A percentile compares a stretch with the other conserved stretches of the same genome.
These are phyloP conservation scores for Paramecium tetraurelia DNA, from an alignment of 73 alveolate genomes.

Conservation along the genomic window DNA sequence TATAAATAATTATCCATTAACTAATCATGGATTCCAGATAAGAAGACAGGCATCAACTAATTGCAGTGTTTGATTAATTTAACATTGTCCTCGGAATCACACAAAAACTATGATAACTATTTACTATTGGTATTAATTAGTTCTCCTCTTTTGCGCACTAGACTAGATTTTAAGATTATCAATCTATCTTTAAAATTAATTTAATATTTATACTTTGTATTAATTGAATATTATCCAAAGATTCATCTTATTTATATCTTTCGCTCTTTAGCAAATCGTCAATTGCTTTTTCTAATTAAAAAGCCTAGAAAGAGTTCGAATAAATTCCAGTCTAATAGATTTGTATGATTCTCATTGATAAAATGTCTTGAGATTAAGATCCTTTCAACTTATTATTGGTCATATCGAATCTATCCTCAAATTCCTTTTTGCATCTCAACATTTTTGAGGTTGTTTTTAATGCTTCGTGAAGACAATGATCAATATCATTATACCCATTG, in stretches of 20 bases:
- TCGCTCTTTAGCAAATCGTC: constrained; percentile 5
- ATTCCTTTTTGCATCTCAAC: not conserved
- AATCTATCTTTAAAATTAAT: not conserved
- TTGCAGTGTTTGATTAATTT: not conserved
- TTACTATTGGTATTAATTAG: not conserved
- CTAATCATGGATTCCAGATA: not conserved
- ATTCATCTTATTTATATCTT: constrained; percentile 10
- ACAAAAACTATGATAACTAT: not conserved
- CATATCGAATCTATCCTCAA: constrained; percentile 3
- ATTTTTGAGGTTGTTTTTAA: not conserved
- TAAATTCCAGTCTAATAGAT: constrained; percentile 10
- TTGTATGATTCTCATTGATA: not conserved
- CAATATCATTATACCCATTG: not conserved
- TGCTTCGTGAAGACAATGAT: not conserved
- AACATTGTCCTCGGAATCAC: not conserved
- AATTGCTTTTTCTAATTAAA: not conserved
- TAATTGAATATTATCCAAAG: not conserved
- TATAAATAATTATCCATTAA: constrained; percentile 26
- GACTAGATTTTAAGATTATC: not conserved
- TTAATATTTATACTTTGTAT: not conserved
- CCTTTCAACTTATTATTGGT: not conserved
- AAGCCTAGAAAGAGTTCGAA: not conserved
- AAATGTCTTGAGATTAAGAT: not conserved
- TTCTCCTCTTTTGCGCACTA: not conserved
- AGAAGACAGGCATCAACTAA: not conserved